Conservation (phyloP, 2,329 filamentous ascomycete genomes). For the Colletotrichum cordylinicola region DNA sequence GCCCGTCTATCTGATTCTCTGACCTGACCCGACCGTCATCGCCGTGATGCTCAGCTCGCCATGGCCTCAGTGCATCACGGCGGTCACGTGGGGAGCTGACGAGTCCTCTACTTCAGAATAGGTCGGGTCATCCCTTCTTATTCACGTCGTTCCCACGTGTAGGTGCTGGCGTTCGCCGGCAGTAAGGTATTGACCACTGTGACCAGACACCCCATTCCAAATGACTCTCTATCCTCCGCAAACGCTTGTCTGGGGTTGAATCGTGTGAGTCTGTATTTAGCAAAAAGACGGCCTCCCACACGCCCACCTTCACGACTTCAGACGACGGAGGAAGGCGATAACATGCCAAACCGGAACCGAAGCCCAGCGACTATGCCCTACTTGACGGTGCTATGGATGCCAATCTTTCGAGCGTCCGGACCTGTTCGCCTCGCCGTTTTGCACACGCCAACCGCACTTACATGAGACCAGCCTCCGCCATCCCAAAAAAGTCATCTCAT, state of each 20-base stretch:
- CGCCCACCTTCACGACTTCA: background rate
- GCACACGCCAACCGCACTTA: background rate
- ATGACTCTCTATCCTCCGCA: background rate
- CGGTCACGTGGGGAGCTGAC: conserved; percentile 6
- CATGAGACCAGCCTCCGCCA: background rate
- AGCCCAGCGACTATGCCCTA: background rate
- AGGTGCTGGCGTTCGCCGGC: background rate
- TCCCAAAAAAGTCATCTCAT: background rate
- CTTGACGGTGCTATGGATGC: background rate
- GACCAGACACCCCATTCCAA: background rate
- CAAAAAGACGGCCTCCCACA: background rate
- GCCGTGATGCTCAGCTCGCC: background rate
- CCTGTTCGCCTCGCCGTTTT: background rate
- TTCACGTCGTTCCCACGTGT: background rate
- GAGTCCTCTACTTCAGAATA: conserved; percentile 10
- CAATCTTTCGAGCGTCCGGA: background rate
- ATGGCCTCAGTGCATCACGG: background rate
- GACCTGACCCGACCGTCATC: background rate
- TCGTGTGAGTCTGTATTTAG: conserved; percentile 9
- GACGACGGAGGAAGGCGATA: background rate
- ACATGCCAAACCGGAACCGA: background rate
- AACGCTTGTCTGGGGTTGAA: conserved; percentile 2
- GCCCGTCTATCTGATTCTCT: background rate
- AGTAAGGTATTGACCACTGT: too few species aligned
- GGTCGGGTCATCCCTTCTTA: conserved; percentile 11